Conservation (phyloP, 352 stramenopile species). For the Peronospora belbahrii region DNA sequence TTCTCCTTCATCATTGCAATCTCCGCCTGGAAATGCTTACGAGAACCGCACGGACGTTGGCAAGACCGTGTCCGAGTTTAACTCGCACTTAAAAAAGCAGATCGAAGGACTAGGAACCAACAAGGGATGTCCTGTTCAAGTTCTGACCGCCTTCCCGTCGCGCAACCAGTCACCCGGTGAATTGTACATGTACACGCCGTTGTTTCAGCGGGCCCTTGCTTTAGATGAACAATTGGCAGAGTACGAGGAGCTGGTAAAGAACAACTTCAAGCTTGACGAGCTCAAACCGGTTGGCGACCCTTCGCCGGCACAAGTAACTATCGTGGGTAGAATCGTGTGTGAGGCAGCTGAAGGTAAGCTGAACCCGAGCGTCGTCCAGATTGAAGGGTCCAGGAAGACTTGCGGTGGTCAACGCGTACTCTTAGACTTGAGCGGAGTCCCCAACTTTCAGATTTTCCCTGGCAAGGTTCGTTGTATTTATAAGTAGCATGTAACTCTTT, state of each 20-base stretch:
- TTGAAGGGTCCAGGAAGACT: conserved; percentile 76
- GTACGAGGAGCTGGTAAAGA: conserved; percentile 69
- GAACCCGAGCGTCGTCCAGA: conserved; percentile 72
- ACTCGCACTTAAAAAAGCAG: conserved; percentile 57
- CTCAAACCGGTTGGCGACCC: conserved; percentile 64
- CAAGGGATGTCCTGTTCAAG: conserved; percentile 9
- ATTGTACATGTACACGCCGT: conserved; percentile 81
- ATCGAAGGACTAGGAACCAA: conserved; percentile 20
- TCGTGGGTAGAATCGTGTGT: conserved; percentile 78
- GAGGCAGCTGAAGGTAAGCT: conserved; percentile 79
- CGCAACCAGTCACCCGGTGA: conserved; percentile 51
- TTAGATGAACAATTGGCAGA: conserved; percentile 71
- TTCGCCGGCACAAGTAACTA: conserved; percentile 61
- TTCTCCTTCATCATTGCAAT: conserved; percentile 66
- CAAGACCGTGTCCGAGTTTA: conserved; percentile 76
- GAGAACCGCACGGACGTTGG: conserved; percentile 70
- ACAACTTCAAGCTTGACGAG: conserved; percentile 51
- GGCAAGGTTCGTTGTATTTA: conserved; percentile 48
- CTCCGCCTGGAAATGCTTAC: conserved; percentile 59
- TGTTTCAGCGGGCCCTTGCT: conserved; percentile 66
- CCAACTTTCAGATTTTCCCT: conserved; percentile 73
- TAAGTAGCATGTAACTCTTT: background rate
- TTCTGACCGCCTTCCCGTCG: conserved; percentile 43
- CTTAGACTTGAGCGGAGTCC: conserved; percentile 59
- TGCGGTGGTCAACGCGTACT: conserved; percentile 76